Evolutionary conservation across 371 early-diverging fungal genomes (phyloP).

Genomic region (Circinella minor): DNA sequence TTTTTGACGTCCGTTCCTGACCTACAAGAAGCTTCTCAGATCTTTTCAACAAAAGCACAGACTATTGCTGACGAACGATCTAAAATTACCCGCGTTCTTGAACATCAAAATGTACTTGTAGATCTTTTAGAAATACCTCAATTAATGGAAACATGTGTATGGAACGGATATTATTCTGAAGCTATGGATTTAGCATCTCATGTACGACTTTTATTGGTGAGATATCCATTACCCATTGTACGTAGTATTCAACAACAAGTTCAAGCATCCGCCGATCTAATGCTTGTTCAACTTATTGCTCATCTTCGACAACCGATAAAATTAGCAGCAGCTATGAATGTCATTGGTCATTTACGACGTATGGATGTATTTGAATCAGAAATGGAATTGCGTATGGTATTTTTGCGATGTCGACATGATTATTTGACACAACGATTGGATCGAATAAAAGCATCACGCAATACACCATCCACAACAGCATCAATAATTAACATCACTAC

Average conservation of each 20-base stretch:
- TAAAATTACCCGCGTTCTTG: constrained; percentile 60
- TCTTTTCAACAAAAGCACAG: constrained; percentile 40
- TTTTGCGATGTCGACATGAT: constrained; percentile 73
- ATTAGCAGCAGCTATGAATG: constrained; percentile 77
- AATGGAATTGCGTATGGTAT: constrained; percentile 73
- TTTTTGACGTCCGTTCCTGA: constrained; percentile 55
- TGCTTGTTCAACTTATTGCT: constrained; percentile 74
- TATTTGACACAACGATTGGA: constrained; percentile 61
- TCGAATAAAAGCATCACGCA: constrained; percentile 27
- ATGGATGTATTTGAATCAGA: constrained; percentile 76
- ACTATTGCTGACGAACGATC: constrained; percentile 47
- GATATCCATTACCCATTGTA: constrained; percentile 64
- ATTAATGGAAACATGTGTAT: constrained; percentile 82
- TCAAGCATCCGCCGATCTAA: constrained; percentile 64
- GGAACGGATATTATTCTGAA: constrained; percentile 84
- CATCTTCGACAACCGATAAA: constrained; percentile 78
- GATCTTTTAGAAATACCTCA: constrained; percentile 81
- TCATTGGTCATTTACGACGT: constrained; percentile 79
- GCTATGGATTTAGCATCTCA: constrained; percentile 84
- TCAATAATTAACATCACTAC: too few species aligned
- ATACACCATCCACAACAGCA: too few species aligned
- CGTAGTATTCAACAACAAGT: constrained; percentile 68
- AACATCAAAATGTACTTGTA: constrained; percentile 62
- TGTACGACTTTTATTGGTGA: constrained; percentile 64
- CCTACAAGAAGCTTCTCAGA: constrained; percentile 54